Evolutionary conservation across 148 eudicot genomes (phyloP), one percentile per base, ranked within the genome.

Genomic region (Drosera capensis): DNA sequence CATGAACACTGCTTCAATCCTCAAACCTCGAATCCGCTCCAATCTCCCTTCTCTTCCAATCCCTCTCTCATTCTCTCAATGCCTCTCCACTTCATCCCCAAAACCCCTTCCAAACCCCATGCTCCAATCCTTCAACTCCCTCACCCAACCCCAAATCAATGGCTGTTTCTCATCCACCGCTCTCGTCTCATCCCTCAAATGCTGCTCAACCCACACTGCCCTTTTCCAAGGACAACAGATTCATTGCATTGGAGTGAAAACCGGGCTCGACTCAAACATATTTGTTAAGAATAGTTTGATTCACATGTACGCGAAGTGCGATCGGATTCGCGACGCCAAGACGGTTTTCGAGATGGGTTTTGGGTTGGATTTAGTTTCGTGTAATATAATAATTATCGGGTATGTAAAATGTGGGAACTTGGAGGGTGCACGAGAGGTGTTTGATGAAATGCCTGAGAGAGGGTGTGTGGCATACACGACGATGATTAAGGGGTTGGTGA

Each of bases 241-340:
- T 28, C 97, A 90, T 35, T 46, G 68, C 49, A 54, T 64, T 20
- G 55, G 68, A 5, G 21, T 68, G 11, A 90, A 90, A 67, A 54
- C 65, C 0, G 84, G 93, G 16, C 59, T 73, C 46, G 48, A 63
- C 22, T 62, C 74, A 38, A 78, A 80, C 46, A 45, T 80, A 38
- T 90, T 80, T 25, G 45, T 90, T 1, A 69, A 57, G 4, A 90
- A 90, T 43, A 90, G 87, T 61, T 71, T 90, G 73, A 78, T 90
- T 14, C 78, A 63, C 54, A 60, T 90, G 67, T 90, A 90, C 45
- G 67, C 65, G 0, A 90, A 90, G 59, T 65, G 74, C 44, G 78
- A 71, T 23, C 23, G 54, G 18, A 14, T 90, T 44, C 40, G 22
- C 21, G 59, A 56, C 57, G 95, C 95, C 15, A 63, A 62, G 57